Evolutionary conservation across 2,329 filamentous ascomycete genomes (phyloP).

Genomic region (Fusarium bactridioides): DNA sequence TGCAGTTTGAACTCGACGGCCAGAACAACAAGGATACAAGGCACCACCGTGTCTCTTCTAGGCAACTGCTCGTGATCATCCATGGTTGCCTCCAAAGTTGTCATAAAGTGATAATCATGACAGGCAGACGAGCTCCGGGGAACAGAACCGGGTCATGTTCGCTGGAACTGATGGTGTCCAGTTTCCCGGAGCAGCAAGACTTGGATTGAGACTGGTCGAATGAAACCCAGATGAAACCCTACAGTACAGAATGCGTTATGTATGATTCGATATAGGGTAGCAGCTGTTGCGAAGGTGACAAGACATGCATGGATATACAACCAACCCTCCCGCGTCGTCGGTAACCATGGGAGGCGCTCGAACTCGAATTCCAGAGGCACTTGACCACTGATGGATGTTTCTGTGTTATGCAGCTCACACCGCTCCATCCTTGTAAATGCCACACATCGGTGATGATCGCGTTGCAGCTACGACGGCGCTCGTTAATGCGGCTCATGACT

Average conservation of each 20-base stretch:
- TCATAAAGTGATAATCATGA: conserved; percentile 7
- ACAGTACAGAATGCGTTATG: neutral
- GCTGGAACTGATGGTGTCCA: neutral
- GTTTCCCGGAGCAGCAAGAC: neutral
- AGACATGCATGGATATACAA: neutral
- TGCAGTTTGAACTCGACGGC: too few relatives aligned
- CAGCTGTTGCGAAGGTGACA: neutral
- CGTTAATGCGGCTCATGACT: conserved; percentile 9
- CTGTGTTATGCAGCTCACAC: conserved; percentile 9
- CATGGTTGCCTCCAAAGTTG: neutral
- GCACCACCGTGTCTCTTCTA: neutral
- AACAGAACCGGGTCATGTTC: neutral
- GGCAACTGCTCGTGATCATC: neutral
- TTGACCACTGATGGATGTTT: conserved; percentile 2
- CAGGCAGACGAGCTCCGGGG: conserved; percentile 2
- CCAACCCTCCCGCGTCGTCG: conserved; percentile 1
- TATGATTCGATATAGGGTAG: conserved; percentile 13
- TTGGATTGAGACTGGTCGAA: neutral
- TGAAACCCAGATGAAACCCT: neutral
- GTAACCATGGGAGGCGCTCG: neutral
- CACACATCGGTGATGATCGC: neutral
- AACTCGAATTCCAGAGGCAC: neutral
- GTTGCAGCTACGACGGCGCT: conserved; percentile 9
- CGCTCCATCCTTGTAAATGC: neutral
- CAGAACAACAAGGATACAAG: neutral